phyloP scores from a whole-genome alignment of 129 eudicot species.

The Saposhnikovia divaricata region DNA sequence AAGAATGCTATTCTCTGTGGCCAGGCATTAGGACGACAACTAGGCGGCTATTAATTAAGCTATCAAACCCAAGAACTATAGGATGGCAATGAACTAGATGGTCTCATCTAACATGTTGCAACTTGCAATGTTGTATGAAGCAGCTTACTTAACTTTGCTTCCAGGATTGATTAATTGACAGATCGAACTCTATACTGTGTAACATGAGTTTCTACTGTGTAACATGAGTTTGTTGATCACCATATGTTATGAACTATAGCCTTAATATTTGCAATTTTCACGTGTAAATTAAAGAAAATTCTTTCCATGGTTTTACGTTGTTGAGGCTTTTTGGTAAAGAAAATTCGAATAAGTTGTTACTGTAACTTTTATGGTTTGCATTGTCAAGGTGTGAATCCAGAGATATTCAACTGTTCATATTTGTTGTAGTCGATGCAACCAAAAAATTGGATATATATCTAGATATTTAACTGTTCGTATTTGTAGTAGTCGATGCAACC shows the following conservation, averaged over 20 bases:
- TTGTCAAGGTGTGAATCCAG: background rate
- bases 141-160: background rate
- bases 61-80: background rate
- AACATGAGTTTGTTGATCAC: background rate
- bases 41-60: background rate
- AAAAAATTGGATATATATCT: no score
- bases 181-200: background rate
- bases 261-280: background rate
- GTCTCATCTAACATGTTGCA: background rate
- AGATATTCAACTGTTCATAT: background rate
- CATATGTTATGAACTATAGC: background rate
- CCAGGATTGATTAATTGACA: background rate
- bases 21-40: slow-evolving; percentile 28
- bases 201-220: background rate
- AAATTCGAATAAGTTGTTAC: no score
- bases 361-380: background rate
- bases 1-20: slow-evolving; percentile 33
- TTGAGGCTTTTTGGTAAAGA: no score
- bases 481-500: no score
- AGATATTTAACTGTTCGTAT: background rate
- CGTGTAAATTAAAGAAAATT: background rate
- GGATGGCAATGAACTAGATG: background rate
- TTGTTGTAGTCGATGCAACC: no score
- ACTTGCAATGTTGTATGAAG: background rate
- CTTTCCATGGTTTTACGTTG: no score